Percentiles rank a stretch among this genome's conserved stretches.
phyloP scores from a whole-genome alignment of 75 land plant genomes.

The Azolla pinnata region DNA sequence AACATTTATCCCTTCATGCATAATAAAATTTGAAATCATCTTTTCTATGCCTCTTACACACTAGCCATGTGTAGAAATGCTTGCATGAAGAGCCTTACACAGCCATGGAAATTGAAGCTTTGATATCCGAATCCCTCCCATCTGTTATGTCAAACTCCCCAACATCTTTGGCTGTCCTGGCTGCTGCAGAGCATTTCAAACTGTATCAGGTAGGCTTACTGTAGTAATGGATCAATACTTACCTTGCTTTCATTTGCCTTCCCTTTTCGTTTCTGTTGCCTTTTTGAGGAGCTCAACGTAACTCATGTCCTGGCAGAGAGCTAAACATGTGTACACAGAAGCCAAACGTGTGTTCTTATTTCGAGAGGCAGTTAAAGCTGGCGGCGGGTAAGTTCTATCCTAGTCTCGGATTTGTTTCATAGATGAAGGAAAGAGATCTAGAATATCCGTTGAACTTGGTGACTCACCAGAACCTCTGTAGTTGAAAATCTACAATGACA shows the following conservation, averaged over 20 bases:
- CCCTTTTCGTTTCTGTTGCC: no score
- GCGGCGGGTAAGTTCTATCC: slow-evolving; percentile 28
- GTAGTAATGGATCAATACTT: not conserved
- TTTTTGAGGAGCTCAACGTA: no score
- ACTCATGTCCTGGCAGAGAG: no score
- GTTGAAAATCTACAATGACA: no score
- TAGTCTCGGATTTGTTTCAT: not conserved
- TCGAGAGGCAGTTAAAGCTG: slow-evolving; percentile 53
- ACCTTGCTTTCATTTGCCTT: no score
- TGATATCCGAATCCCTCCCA: slow-evolving; percentile 36
- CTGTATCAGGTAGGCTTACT: slow-evolving; percentile 55
- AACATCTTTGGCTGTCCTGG: slow-evolving; percentile 68
- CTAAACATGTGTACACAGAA: slow-evolving; percentile 88
- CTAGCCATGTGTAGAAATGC: slow-evolving; percentile 47
- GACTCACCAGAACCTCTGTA: no score
- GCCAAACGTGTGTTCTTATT: slow-evolving; percentile 82
- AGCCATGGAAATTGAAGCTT: slow-evolving; percentile 59
- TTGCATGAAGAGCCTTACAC: slow-evolving; percentile 77
- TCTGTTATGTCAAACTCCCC: slow-evolving; percentile 47
- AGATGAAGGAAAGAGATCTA: not conserved
- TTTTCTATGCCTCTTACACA: no score
- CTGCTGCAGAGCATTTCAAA: slow-evolving; percentile 76
- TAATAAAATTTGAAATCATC: no score
- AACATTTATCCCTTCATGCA: not conserved
- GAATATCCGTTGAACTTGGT: not conserved